Evolutionary conservation across 2,329 filamentous ascomycete species (phyloP).

Genomic region (Dissoconium aciculare): DNA sequence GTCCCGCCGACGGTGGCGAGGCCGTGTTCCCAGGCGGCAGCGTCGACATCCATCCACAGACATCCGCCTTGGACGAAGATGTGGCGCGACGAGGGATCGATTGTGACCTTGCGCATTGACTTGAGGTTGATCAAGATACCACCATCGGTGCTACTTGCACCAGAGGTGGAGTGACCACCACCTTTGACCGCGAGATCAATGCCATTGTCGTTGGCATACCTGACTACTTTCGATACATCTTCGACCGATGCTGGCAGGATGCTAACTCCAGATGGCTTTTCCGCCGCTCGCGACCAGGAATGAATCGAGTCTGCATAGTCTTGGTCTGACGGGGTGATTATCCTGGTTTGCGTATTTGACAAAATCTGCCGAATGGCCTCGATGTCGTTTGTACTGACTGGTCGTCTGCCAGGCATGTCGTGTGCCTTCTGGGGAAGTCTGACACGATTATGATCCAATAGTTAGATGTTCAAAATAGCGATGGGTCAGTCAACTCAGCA

Average conservation of each 20-base stretch:
- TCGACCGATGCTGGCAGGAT: conserved; percentile 28
- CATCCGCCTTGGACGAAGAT: conserved; percentile 12
- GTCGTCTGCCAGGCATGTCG: no score
- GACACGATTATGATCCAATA: no score
- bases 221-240: conserved; percentile 31
- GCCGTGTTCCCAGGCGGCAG: conserved; percentile 34
- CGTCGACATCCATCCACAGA: conserved; percentile 27
- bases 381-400: no score
- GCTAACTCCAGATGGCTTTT: conserved; percentile 27
- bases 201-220: conserved; percentile 30
- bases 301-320: conserved; percentile 13
- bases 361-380: no score
- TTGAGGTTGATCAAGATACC: conserved; percentile 43
- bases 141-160: conserved; percentile 35
- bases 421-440: no score
- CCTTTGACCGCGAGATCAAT: conserved; percentile 41
- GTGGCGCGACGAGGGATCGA: conserved; percentile 29
- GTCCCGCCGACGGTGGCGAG: conserved; percentile 48
- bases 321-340: conserved; percentile 8
- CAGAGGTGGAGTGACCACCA: conserved; percentile 42
- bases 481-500: no score
- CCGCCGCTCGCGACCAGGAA: conserved; percentile 16
- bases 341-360: no score
- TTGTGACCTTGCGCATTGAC: conserved; percentile 35
- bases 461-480: no score